Evolutionary conservation across 192 early-diverging fungal genomes (phyloP).

Genomic region (Chytriomyces confervae): DNA sequence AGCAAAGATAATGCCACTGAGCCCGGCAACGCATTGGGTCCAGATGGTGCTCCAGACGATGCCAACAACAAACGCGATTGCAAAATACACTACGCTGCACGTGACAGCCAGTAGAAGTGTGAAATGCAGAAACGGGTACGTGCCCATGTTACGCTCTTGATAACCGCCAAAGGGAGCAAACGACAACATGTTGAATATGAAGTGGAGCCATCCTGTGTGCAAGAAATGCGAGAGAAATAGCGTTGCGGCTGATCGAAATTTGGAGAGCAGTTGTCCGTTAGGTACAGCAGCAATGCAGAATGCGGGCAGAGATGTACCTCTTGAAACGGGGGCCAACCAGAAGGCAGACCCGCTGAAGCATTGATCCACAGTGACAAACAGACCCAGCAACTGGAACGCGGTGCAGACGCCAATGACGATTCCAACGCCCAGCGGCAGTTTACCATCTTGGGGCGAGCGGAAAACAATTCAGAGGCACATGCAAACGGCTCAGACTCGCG

Average conservation of each 20-base stretch:
- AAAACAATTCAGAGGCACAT: background rate
- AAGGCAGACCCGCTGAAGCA: constrained; percentile 15
- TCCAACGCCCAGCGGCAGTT: constrained; percentile 15
- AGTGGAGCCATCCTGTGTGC: constrained; percentile 35
- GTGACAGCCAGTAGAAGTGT: constrained; percentile 8
- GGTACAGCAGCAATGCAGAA: background rate
- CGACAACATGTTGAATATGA: constrained; percentile 24
- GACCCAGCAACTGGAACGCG: background rate
- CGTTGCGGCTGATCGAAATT: background rate
- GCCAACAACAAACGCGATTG: constrained; percentile 20
- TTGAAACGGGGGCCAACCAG: constrained; percentile 10
- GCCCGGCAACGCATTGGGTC: constrained; percentile 12
- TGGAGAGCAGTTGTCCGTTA: background rate
- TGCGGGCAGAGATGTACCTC: background rate
- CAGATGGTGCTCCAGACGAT: constrained; percentile 17
- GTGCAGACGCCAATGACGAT: constrained; percentile 6
- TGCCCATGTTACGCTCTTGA: constrained; percentile 31
- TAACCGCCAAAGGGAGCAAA: constrained; percentile 23
- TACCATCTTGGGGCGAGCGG: constrained; percentile 2
- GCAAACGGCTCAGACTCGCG: background rate
- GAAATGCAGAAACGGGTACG: constrained; percentile 23
- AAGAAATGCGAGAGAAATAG: constrained; percentile 27
- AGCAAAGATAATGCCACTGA: constrained; percentile 23
- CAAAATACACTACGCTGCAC: constrained; percentile 3
- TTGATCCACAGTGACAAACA: constrained; percentile 9